Percentiles rank a stretch among this genome's conserved stretches.
Evolutionary conservation across 805 yeast genomes (phyloP).

Genomic region (Ogataea philodendri): DNA sequence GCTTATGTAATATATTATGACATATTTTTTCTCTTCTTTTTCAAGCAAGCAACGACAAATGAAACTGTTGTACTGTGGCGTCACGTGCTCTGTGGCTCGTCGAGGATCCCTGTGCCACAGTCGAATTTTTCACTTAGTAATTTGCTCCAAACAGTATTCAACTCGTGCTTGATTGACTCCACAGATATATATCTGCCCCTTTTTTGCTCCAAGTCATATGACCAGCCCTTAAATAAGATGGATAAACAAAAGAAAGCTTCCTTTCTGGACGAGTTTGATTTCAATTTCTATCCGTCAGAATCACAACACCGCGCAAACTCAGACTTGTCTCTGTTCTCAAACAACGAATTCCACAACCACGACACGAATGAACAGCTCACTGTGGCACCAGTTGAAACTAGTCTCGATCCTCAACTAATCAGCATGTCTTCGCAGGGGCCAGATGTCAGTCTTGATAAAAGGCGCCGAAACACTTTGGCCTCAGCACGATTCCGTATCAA

Average conservation of each 20-base stretch:
- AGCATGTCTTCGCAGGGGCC: slow-evolving; percentile 1
- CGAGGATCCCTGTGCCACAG: no score
- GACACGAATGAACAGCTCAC: slow-evolving; percentile 7
- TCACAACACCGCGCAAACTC: slow-evolving; percentile 2
- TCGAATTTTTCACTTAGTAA: slow-evolving; percentile 1
- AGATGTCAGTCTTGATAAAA: slow-evolving; percentile 38
- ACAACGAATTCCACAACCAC: slow-evolving; percentile 26
- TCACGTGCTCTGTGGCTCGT: slow-evolving; percentile 5
- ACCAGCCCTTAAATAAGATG: slow-evolving; percentile 4
- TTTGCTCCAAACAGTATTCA: neutral
- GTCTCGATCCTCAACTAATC: slow-evolving; percentile 4
- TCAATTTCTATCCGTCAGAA: slow-evolving; percentile 12
- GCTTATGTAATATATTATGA: slow-evolving; percentile 16
- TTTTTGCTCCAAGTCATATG: slow-evolving; percentile 13
- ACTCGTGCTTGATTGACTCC: no score
- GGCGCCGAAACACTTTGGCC: slow-evolving; percentile 62
- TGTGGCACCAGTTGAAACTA: slow-evolving; percentile 7
- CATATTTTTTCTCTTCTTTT: neutral
- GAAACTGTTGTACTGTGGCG: slow-evolving; percentile 6
- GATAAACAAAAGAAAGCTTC: slow-evolving; percentile 8
- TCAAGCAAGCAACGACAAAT: neutral
- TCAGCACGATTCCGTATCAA: slow-evolving; percentile 63
- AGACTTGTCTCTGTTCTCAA: slow-evolving; percentile 26
- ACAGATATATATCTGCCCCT: no score
- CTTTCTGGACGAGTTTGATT: slow-evolving; percentile 20